Evolutionary conservation across 176 grass and related monocot genomes (phyloP), one percentile per base, ranked within the genome.

Genomic region (Cenchrus fungigraminus): DNA sequence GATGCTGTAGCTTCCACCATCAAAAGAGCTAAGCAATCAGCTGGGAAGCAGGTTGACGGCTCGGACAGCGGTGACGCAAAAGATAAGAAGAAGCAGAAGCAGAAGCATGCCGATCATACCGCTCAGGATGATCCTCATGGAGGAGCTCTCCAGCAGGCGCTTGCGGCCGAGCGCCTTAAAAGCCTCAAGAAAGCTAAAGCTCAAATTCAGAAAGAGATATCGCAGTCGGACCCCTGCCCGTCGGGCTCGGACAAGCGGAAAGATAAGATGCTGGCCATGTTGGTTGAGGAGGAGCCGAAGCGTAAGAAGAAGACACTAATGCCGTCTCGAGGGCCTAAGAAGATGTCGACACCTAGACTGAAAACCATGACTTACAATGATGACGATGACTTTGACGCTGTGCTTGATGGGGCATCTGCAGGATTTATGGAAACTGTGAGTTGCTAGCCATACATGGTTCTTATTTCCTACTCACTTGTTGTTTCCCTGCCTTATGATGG

Each of bases 341-440:
- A 51, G 72, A 51, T 42, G 44, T 51, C 86, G 1, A 44, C 87
- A 17, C 71, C 72, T 9, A 81, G 28, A 25, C 6, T 94, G 56
- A 95, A 94, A 86, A 88, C 84, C n/a, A 84, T 91, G 78, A 71
- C 83, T 49, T 94, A 95, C 82, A 53, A 91, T 45, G 96, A 95
- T 9, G 96, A 98, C 61, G 71, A 79, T 0, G 89, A 94, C 83
- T 98, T 95, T 28, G 96, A 98, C 22, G 65, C 91, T n/a, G 85
- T 86, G 42, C 85, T 98, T 44, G 93, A 98, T 76, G 91, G 87
- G 68, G 89, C 96, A 52, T 95, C 93, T 78, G 67, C 74, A 10
- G 89, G 93, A 42, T 98, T 98, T 89, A 93, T 95, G 87, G 93
- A 98, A 90, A 95, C 93, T 44, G 96, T 98, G 92, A 94, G 87